phyloP scores from a whole-genome alignment of 1,284 basidiomycete genomes.

The Trametes pubescens region DNA sequence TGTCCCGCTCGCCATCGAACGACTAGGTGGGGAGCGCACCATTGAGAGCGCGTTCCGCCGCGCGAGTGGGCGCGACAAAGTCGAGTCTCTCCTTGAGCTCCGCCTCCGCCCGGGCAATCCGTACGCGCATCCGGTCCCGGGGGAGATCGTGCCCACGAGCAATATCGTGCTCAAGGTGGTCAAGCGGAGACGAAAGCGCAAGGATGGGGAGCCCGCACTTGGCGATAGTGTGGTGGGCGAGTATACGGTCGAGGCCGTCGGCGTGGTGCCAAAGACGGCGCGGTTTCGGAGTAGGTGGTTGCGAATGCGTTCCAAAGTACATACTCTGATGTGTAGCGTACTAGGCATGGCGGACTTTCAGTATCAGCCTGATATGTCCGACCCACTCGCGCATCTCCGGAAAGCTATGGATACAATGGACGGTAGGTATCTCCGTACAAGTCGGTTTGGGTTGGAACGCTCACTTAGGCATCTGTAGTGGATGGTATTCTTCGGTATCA shows the following conservation, averaged over 20 bases:
- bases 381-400: conserved; percentile 75
- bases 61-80: conserved; percentile 54
- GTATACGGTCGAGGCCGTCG: conserved; percentile 82
- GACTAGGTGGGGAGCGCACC: conserved; percentile 71
- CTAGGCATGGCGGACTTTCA: conserved; percentile 93
- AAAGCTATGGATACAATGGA: conserved; percentile 81
- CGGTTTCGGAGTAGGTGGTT: conserved; percentile 80
- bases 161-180: conserved; percentile 86
- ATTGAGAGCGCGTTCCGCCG: conserved; percentile 81
- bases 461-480: conserved; percentile 52
- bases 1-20: conserved; percentile 66
- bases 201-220: conserved; percentile 30
- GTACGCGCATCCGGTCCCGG: conserved; percentile 84
- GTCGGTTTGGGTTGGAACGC: background rate
- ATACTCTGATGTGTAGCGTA: conserved; percentile 5
- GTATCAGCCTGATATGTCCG: conserved; percentile 76
- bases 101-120: conserved; percentile 75
- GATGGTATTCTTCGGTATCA: conserved; percentile 74
- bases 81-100: conserved; percentile 76
- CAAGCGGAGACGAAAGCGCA: conserved; percentile 65
- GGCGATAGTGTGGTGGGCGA: conserved; percentile 63
- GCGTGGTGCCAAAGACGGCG: conserved; percentile 81
- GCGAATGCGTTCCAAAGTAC: conserved; percentile 6
- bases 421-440: conserved; percentile 55
- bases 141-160: conserved; percentile 77